These are phyloP conservation scores for Lolium rigidum DNA, from an alignment of 176 grass and related monocot genomes.

Conservation along the genomic window DNA sequence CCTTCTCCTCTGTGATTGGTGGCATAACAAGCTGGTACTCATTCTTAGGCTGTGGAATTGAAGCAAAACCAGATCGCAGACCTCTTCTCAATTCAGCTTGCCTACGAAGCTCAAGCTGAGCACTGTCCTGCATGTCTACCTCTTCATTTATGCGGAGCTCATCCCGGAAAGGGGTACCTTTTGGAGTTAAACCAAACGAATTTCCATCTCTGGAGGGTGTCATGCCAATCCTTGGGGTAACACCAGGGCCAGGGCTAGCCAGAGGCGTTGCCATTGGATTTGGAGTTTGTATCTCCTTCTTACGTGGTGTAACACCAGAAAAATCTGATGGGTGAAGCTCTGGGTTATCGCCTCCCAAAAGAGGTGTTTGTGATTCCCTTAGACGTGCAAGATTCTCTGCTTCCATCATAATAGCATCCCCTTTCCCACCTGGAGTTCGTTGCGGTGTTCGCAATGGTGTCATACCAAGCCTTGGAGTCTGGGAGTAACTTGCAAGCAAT, in stretches of 20 bases:
- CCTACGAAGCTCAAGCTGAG: slow-evolving; percentile 65
- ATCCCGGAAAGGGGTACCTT: slow-evolving; percentile 83
- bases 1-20: slow-evolving; percentile 63
- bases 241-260: slow-evolving; percentile 71
- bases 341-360: slow-evolving; percentile 91
- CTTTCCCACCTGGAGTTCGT: slow-evolving; percentile 84
- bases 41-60: slow-evolving; percentile 80
- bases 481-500: slow-evolving; percentile 82
- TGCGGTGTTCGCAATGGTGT: slow-evolving; percentile 81
- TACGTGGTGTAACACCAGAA: slow-evolving; percentile 83
- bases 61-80: slow-evolving; percentile 63
- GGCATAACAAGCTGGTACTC: slow-evolving; percentile 93
- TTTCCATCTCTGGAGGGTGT: slow-evolving; percentile 78
- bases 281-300: slow-evolving; percentile 83
- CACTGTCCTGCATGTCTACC: slow-evolving; percentile 67
- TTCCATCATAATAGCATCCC: slow-evolving; percentile 98
- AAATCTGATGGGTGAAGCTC: slow-evolving; percentile 94
- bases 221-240: slow-evolving; percentile 80
- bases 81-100: slow-evolving; percentile 77
- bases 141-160: slow-evolving; percentile 90
- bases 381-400: slow-evolving; percentile 92
- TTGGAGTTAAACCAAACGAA: slow-evolving; percentile 72
- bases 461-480: slow-evolving; percentile 81
- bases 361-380: slow-evolving; percentile 92
- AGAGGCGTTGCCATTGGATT: slow-evolving; percentile 89